phyloP scores from a whole-genome alignment of 495 filamentous ascomycete genomes.

The Glarea lozoyensis region DNA sequence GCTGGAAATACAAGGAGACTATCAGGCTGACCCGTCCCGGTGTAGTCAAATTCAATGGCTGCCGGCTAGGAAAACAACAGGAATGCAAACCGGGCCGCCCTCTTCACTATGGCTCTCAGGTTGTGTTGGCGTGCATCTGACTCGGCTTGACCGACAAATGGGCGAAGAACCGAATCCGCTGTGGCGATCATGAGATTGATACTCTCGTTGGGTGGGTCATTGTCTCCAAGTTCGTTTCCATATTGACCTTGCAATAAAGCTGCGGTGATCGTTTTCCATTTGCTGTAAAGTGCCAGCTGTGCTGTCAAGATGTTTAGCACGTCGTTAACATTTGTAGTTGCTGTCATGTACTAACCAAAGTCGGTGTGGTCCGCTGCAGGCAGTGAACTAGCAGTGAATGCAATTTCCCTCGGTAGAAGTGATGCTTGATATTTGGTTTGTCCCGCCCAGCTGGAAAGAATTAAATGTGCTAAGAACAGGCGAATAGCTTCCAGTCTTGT shows the following conservation, averaged over 20 bases:
- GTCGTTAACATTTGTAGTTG: conserved; percentile 8
- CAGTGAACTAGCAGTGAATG: conserved; percentile 3
- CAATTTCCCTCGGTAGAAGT: conserved; percentile 25
- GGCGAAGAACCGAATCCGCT: conserved; percentile 20
- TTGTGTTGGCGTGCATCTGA: conserved; percentile 20
- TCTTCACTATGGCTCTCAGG: conserved; percentile 26
- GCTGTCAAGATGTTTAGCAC: conserved; percentile 14
- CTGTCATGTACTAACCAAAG: conserved; percentile 3
- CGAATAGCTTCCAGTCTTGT: conserved; percentile 19
- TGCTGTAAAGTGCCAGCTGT: conserved; percentile 18
- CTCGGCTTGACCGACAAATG: conserved; percentile 18
- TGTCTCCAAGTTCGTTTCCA: conserved; percentile 9
- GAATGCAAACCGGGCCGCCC: conserved; percentile 27
- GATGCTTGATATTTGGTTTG: conserved; percentile 7
- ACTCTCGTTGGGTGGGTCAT: conserved; percentile 19
- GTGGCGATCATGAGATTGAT: conserved; percentile 13
- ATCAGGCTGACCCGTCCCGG: conserved; percentile 14
- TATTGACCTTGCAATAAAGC: conserved; percentile 24
- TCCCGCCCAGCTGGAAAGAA: conserved; percentile 20
- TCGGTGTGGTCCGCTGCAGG: background rate
- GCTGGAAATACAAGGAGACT: conserved; percentile 28
- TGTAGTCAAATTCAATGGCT: conserved; percentile 25
- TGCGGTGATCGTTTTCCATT: conserved; percentile 26
- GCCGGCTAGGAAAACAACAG: conserved; percentile 29
- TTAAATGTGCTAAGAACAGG: conserved; percentile 24